phyloP scores from a whole-genome alignment of 2,329 filamentous ascomycete genomes.

The Alternaria viburni region DNA sequence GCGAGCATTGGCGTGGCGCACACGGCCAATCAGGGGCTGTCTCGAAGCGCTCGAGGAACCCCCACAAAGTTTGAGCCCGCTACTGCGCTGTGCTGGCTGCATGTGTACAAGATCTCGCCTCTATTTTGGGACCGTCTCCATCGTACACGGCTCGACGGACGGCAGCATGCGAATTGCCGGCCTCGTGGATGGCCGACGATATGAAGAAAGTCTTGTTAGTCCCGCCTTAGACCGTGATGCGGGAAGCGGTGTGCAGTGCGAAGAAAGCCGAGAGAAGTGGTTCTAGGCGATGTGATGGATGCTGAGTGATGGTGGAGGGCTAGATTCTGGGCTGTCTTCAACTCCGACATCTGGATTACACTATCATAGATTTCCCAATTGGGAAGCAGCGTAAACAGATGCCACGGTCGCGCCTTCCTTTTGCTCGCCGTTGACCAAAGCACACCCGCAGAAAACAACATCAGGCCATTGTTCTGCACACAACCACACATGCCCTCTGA shows the following conservation, averaged over 20 bases:
- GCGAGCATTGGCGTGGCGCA: slow-evolving; percentile 19
- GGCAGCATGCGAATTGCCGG: slow-evolving; percentile 12
- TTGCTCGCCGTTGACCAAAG: slow-evolving; percentile 2
- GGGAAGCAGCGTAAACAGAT: slow-evolving; percentile 21
- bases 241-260: slow-evolving; percentile 28
- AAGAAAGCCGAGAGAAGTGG: slow-evolving; percentile 12
- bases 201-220: slow-evolving; percentile 16
- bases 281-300: slow-evolving; percentile 16
- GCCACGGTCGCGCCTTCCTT: background rate
- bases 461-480: slow-evolving; percentile 41
- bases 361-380: slow-evolving; percentile 20
- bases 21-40: slow-evolving; percentile 33
- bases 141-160: slow-evolving; percentile 7
- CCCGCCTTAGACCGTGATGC: slow-evolving; percentile 37
- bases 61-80: slow-evolving; percentile 24
- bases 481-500: slow-evolving; percentile 4
- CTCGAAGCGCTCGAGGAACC: slow-evolving; percentile 38
- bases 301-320: slow-evolving; percentile 20
- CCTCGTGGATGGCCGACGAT: slow-evolving; percentile 17
- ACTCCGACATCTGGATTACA: background rate
- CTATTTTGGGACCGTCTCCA: slow-evolving; percentile 33
- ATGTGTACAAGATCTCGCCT: slow-evolving; percentile 25
- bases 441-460: slow-evolving; percentile 30
- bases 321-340: background rate
- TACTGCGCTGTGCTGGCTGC: slow-evolving; percentile 28